These are phyloP conservation scores for Hippophae rhamnoides DNA, from an alignment of 306 rosid genomes.

Conservation along the genomic window DNA sequence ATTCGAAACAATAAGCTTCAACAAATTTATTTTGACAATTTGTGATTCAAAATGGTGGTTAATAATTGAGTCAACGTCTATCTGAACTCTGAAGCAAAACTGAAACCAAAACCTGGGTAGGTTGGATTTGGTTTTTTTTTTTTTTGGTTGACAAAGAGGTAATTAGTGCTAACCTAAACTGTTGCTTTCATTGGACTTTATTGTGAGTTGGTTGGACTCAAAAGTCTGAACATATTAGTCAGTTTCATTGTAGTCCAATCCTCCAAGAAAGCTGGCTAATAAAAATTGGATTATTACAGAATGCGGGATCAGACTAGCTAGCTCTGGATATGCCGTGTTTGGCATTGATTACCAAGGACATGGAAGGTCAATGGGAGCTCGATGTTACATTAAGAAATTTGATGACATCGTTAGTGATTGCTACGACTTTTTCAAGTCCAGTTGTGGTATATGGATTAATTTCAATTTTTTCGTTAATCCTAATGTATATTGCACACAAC, in stretches of 20 bases:
- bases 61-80: too few relatives aligned
- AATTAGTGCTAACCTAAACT: neutral
- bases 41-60: too few relatives aligned
- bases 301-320: slow-evolving; percentile 49
- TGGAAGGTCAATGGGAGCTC: slow-evolving; percentile 65
- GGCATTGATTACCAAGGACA: slow-evolving; percentile 85
- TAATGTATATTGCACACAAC: too few relatives aligned
- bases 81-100: neutral
- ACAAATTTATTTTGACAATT: too few relatives aligned
- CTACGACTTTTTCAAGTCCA: slow-evolving; percentile 43
- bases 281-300: slow-evolving; percentile 17
- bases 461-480: neutral
- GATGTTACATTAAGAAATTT: slow-evolving; percentile 66
- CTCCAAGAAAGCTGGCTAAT: too few relatives aligned
- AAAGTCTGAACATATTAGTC: neutral
- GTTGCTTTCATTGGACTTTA: neutral
- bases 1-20: too few relatives aligned
- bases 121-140: neutral
- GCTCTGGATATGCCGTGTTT: slow-evolving; percentile 62
- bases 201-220: neutral
- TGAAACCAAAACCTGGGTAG: neutral
- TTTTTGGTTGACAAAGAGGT: neutral
- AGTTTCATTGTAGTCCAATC: neutral
- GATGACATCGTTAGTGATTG: slow-evolving; percentile 57
- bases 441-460: slow-evolving; percentile 34